A percentile compares a stretch with the other conserved stretches of the same genome.
Evolutionary conservation across 2,329 filamentous ascomycete species (phyloP).

Genomic region (Xylariaceae sp.): DNA sequence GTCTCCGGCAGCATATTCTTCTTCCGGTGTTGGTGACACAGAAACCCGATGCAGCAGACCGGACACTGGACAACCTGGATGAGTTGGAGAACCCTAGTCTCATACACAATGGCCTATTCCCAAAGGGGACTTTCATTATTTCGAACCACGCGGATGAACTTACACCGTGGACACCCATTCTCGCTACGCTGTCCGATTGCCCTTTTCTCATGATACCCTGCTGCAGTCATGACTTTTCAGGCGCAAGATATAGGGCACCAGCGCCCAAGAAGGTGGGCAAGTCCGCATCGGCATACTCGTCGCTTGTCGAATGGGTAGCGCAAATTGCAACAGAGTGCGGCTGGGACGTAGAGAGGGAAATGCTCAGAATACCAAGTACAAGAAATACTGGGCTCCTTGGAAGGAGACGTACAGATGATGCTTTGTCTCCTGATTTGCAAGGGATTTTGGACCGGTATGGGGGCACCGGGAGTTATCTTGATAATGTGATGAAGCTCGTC

Average conservation of each 20-base stretch:
- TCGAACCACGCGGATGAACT: slow-evolving; percentile 97
- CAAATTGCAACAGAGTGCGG: slow-evolving; percentile 67
- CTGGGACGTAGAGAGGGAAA: slow-evolving; percentile 74
- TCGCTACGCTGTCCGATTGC: slow-evolving; percentile 69
- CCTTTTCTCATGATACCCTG: slow-evolving; percentile 94
- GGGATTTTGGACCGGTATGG: slow-evolving; percentile 47
- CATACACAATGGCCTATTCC: slow-evolving; percentile 62
- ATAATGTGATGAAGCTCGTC: slow-evolving; percentile 59
- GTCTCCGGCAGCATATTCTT: slow-evolving; percentile 43
- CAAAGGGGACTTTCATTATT: slow-evolving; percentile 78
- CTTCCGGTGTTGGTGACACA: slow-evolving; percentile 40
- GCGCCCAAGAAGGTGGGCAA: slow-evolving; percentile 47
- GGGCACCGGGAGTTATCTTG: slow-evolving; percentile 52
- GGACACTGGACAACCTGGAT: slow-evolving; percentile 1
- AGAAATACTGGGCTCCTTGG: slow-evolving; percentile 81
- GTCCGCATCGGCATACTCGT: slow-evolving; percentile 70
- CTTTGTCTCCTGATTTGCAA: slow-evolving; percentile 34
- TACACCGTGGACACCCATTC: slow-evolving; percentile 89
- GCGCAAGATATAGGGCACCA: slow-evolving; percentile 66
- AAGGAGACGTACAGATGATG: slow-evolving; percentile 35
- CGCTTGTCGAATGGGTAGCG: slow-evolving; percentile 74
- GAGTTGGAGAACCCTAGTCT: slow-evolving; percentile 17
- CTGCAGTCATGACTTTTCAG: slow-evolving; percentile 84
- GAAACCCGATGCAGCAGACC: slow-evolving; percentile 10
- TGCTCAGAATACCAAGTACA: slow-evolving; percentile 88